Conservation (phyloP, 208 protist genomes). For the Balamuthia mandrillaris region DNA sequence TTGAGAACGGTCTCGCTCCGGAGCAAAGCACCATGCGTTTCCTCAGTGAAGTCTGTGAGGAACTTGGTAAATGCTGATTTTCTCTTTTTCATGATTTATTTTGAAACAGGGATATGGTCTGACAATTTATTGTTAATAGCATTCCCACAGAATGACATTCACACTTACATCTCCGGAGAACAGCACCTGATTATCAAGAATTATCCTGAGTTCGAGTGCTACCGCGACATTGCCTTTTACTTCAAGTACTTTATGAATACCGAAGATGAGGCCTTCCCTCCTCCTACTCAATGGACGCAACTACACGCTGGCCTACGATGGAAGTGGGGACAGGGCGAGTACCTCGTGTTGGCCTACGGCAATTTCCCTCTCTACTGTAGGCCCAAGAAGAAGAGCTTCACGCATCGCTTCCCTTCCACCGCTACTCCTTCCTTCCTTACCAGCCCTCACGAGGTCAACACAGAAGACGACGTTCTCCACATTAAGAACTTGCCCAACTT, state of each 20-base stretch:
- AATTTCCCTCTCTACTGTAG: constrained; percentile 2
- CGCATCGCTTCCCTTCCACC: constrained; percentile 16
- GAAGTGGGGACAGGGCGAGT: constrained; percentile 24
- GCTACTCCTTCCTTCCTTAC: constrained; percentile 26
- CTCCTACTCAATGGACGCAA: constrained; percentile 50
- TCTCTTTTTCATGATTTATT: neutral
- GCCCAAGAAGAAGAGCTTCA: constrained; percentile 34
- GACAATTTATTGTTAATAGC: constrained; percentile 13
- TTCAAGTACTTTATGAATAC: constrained; percentile 70
- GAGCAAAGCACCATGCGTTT: neutral
- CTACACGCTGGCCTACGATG: constrained; percentile 17
- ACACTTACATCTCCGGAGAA: constrained; percentile 52
- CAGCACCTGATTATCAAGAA: constrained; percentile 46
- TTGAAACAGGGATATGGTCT: neutral
- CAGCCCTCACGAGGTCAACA: constrained; percentile 41
- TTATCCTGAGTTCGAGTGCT: constrained; percentile 62
- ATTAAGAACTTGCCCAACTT: constrained; percentile 73
- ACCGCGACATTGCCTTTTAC: constrained; percentile 66
- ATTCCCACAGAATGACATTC: constrained; percentile 37
- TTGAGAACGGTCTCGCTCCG: constrained; percentile 21
- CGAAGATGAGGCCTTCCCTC: constrained; percentile 52
- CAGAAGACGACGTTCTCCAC: constrained; percentile 85
- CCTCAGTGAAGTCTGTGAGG: neutral
- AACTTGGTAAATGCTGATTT: constrained; percentile 21
- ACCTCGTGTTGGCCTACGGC: constrained; percentile 13